phyloP scores from a whole-genome alignment of 202 grass and related monocot genomes.

The Digitaria exilis region DNA sequence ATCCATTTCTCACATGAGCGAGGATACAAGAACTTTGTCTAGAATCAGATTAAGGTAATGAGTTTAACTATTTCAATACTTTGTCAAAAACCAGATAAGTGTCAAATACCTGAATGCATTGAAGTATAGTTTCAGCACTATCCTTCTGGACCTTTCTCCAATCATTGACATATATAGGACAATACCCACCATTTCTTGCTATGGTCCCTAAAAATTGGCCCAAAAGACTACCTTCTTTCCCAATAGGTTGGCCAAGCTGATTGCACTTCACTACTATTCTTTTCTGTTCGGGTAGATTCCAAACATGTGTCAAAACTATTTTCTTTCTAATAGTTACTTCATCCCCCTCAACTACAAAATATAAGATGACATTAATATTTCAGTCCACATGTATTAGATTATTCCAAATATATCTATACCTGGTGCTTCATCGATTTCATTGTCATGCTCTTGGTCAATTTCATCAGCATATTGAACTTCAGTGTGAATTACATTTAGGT shows the following conservation, averaged over 20 bases:
- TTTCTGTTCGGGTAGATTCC: not conserved
- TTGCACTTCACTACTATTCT: not conserved
- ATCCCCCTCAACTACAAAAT: not conserved
- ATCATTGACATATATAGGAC: not conserved
- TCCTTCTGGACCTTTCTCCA: not conserved
- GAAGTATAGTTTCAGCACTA: not conserved
- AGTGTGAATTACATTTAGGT: not conserved
- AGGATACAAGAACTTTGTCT: constrained; percentile 8
- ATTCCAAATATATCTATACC: not conserved
- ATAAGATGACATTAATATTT: too few species aligned
- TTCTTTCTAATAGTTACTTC: too few species aligned
- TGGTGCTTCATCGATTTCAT: not conserved
- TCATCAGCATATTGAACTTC: not conserved
- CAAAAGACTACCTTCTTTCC: constrained; percentile 4
- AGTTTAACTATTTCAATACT: not conserved
- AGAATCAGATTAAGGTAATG: not conserved
- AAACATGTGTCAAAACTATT: not conserved
- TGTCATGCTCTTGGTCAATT: not conserved
- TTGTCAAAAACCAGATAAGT: not conserved
- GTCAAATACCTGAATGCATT: not conserved
- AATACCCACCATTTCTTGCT: not conserved
- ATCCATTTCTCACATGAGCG: constrained; percentile 13
- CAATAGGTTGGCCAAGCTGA: not conserved
- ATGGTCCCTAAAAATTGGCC: constrained; percentile 10
- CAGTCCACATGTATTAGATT: not conserved